Conservation (phyloP, 108 stramenopile genomes). For the Nannochloropsis gaditana region DNA sequence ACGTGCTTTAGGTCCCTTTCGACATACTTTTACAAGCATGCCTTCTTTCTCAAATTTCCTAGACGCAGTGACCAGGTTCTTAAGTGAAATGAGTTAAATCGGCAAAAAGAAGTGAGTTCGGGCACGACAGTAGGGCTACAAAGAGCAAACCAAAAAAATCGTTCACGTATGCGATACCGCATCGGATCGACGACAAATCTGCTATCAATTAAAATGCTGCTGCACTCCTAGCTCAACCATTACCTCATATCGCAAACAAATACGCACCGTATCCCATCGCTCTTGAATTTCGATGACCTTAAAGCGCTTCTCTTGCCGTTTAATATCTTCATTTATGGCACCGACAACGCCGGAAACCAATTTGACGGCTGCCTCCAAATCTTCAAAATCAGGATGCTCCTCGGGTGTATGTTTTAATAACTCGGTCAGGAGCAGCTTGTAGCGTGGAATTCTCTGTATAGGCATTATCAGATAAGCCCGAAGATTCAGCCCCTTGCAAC, state of each 20-base stretch:
- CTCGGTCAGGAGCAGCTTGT: constrained; percentile 39
- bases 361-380: constrained; percentile 7
- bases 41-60: constrained; percentile 40
- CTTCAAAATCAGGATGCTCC: constrained; percentile 30
- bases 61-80: constrained; percentile 19
- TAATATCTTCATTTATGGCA: constrained; percentile 26
- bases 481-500: constrained; percentile 27
- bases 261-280: constrained; percentile 23
- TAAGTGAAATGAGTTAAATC: not conserved
- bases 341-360: constrained; percentile 18
- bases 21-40: constrained; percentile 39
- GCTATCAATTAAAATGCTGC: too few relatives aligned
- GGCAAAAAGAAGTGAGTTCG: not conserved
- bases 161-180: too few relatives aligned
- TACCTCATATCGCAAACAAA: not conserved
- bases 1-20: constrained; percentile 32
- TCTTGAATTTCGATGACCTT: constrained; percentile 27
- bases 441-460: constrained; percentile 50
- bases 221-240: too few relatives aligned
- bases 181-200: too few relatives aligned
- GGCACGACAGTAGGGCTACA: not conserved
- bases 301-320: not conserved
- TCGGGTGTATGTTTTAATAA: constrained; percentile 31
- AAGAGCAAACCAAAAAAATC: not conserved
- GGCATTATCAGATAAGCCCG: constrained; percentile 43